Evolutionary conservation across 2,329 filamentous ascomycete genomes (phyloP), one percentile per base, ranked within the genome.

Genomic region (Apiospora aurea): DNA sequence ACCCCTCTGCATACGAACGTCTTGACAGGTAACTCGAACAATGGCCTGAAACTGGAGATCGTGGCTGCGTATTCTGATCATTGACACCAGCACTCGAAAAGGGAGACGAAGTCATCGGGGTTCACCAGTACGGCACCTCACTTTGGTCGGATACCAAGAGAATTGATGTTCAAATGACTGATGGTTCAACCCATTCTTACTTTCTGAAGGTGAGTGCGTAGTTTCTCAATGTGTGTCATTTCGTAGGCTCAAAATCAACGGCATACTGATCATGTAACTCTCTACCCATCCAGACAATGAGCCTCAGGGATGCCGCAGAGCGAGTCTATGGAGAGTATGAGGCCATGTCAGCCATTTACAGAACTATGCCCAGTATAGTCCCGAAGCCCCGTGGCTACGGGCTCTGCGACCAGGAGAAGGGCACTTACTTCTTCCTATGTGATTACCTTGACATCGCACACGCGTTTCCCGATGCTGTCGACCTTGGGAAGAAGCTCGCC

Each of bases 401-500:
- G 0, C 18, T 1, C 6, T 66, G 34, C 8, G 34, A 13, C 7
- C 1, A 16, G 4, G 11, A 24, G 29, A 38, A 38, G 46, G 26
- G 71, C 0, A 70, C 70, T 13, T 71, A 74, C 67, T 76, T 76
- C 70, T 74, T 75, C 57, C 26, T 76, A 24, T 75, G 75, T 26
- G 75, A 75, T 13, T 75, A 74, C 41, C 46, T 74, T 2, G 47
- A 69, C 8, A 43, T 74, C 51, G 24, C 66, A 5, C 68, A 64
- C 41, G 67, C 70, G 6, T 71, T 75, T 1, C 75, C 77, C 0
- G 73, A 78, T 49, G 73, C 76, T 1, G 67, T 43, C 2, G 38
- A 72, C 21, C 73, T 78, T 10, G 73, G 71, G 1, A 18, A 71
- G 24, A 72, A 70, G 14, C 72, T 79, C 2, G 77, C 77, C 0